phyloP scores from a whole-genome alignment of 192 early-diverging fungal species.

The Kappamyces sp. region DNA sequence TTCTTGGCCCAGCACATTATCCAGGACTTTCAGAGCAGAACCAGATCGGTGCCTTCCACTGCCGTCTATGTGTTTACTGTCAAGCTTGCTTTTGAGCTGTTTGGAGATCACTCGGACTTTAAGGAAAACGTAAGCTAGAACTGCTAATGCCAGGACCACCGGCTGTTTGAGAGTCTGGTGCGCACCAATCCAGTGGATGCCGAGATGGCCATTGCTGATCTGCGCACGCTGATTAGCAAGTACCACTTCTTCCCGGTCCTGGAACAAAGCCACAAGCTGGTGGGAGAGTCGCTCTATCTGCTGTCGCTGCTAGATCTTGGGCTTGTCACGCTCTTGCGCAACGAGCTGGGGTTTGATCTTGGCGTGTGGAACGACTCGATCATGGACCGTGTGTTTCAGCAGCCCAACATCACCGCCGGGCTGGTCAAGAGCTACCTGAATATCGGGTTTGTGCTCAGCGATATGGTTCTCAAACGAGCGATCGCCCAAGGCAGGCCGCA shows the following conservation, averaged over 20 bases:
- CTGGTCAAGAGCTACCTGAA: slow-evolving; percentile 6
- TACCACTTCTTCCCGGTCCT: slow-evolving; percentile 12
- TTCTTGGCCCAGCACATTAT: slow-evolving; percentile 9
- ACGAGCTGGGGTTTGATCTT: slow-evolving; percentile 4
- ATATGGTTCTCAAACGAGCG: slow-evolving; percentile 33
- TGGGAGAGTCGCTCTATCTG: slow-evolving; percentile 7
- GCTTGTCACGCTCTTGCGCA: slow-evolving; percentile 7
- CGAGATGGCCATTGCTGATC: background rate
- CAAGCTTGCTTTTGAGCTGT: slow-evolving; percentile 1
- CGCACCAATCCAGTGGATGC: background rate
- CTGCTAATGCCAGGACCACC: slow-evolving; percentile 13
- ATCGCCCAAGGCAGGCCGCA: slow-evolving; percentile 30
- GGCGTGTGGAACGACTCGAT: background rate
- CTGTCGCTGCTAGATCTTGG: slow-evolving; percentile 6
- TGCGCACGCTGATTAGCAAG: slow-evolving; percentile 7
- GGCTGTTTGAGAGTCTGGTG: slow-evolving; percentile 12
- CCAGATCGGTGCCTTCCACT: slow-evolving; percentile 1
- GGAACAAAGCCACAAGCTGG: slow-evolving; percentile 1
- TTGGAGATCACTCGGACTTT: slow-evolving; percentile 6
- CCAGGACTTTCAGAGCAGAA: slow-evolving; percentile 11
- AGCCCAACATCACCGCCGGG: background rate
- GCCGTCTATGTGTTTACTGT: slow-evolving; percentile 11
- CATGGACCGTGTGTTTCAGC: slow-evolving; percentile 5
- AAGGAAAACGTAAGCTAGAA: slow-evolving; percentile 7
- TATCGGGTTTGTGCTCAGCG: slow-evolving; percentile 22